Evolutionary conservation across 2,329 filamentous ascomycete genomes (phyloP).

Genomic region (Pseudopyricularia cyperi): DNA sequence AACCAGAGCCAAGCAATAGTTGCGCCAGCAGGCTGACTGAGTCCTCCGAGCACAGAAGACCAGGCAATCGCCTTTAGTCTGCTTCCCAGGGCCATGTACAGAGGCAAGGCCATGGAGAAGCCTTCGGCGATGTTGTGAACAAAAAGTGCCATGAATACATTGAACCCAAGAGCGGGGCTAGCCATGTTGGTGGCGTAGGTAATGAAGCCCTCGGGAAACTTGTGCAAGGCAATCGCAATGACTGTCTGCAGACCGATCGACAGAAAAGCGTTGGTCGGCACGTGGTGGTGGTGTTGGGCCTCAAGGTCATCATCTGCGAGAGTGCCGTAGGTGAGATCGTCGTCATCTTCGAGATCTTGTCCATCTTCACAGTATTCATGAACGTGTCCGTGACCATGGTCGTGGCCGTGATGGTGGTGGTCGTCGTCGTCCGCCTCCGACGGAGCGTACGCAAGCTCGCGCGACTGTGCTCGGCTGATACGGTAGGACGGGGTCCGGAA

Average conservation of each 20-base stretch:
- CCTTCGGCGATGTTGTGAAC: slow-evolving; percentile 98
- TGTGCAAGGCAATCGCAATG: slow-evolving; percentile 89
- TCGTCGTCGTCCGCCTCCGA: slow-evolving; percentile 6
- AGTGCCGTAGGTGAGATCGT: slow-evolving; percentile 9
- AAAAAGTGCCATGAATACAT: slow-evolving; percentile 89
- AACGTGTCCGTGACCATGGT: slow-evolving; percentile 4
- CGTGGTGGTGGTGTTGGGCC: slow-evolving; percentile 75
- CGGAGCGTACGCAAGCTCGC: slow-evolving; percentile 5
- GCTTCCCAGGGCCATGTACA: slow-evolving; percentile 81
- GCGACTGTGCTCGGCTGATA: slow-evolving; percentile 24
- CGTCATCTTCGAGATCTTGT: background rate
- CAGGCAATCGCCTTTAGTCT: slow-evolving; percentile 73
- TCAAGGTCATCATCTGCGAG: slow-evolving; percentile 25
- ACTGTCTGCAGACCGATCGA: slow-evolving; percentile 93
- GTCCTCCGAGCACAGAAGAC: slow-evolving; percentile 70
- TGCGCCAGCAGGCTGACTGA: slow-evolving; percentile 79
- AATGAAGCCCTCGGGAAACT: slow-evolving; percentile 77
- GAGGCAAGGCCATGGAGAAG: slow-evolving; percentile 81
- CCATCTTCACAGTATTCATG: slow-evolving; percentile 1
- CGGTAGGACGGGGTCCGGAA: slow-evolving; percentile 19
- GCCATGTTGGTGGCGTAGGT: slow-evolving; percentile 97
- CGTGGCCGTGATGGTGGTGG: slow-evolving; percentile 6
- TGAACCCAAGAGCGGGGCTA: slow-evolving; percentile 75
- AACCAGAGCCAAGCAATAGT: slow-evolving; percentile 80
- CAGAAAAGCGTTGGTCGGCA: slow-evolving; percentile 85